Evolutionary conservation across 2,329 filamentous ascomycete genomes (phyloP).

Genomic region (Epichloe hybrida): DNA sequence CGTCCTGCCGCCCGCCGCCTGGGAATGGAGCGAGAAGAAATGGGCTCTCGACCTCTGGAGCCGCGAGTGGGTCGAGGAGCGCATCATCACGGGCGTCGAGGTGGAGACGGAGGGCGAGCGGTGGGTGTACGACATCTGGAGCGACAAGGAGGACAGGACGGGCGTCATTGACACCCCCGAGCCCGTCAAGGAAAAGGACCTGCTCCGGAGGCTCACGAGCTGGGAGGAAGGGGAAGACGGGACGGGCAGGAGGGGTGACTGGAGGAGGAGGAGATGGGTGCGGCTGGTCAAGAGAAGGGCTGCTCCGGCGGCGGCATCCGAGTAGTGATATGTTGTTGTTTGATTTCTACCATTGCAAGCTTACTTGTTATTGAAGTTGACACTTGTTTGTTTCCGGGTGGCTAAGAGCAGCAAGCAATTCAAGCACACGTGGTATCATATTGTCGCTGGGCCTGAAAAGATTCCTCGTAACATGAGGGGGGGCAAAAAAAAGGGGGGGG

Average conservation of each 20-base stretch:
- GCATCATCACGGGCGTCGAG: conserved; percentile 91
- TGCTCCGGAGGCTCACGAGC: conserved; percentile 27
- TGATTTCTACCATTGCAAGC: too few species aligned
- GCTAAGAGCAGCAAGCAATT: neutral
- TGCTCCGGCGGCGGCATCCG: conserved; percentile 7
- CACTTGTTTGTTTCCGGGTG: too few species aligned
- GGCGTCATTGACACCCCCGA: conserved; percentile 29
- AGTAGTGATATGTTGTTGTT: too few species aligned
- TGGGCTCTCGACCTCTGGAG: conserved; percentile 88
- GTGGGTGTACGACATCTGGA: conserved; percentile 72
- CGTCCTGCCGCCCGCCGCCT: conserved; percentile 68
- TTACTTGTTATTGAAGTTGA: too few species aligned
- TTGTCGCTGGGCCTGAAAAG: neutral
- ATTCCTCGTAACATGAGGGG: too few species aligned
- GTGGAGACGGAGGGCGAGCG: conserved; percentile 80
- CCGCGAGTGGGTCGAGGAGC: conserved; percentile 92
- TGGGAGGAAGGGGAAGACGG: conserved; percentile 61
- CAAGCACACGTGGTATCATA: neutral
- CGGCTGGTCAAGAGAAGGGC: conserved; percentile 54
- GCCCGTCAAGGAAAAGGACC: conserved; percentile 25
- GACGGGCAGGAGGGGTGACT: conserved; percentile 53
- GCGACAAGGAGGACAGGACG: conserved; percentile 48
- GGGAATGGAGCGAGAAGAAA: conserved; percentile 95
- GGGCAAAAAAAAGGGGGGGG: too few species aligned
- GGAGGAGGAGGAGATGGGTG: conserved; percentile 68